phyloP scores from a whole-genome alignment of 2,329 filamentous ascomycete species.

The Helotiales sp. region DNA sequence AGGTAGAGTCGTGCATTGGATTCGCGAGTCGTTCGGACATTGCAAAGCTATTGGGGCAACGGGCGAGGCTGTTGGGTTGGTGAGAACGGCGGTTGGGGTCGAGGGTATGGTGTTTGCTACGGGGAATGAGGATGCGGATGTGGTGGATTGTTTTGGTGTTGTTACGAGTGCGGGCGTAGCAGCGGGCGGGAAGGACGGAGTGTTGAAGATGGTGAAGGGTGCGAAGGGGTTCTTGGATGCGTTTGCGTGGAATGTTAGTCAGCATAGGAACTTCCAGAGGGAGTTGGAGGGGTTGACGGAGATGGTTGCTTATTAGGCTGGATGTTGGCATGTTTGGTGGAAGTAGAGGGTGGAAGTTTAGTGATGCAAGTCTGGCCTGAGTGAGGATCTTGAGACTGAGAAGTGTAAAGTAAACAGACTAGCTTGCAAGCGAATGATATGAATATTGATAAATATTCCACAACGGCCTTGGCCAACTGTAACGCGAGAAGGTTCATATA shows the following conservation, averaged over 20 bases:
- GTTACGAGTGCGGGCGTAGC: conserved; percentile 63
- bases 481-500: too few relatives aligned
- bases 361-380: neutral
- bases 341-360: too few relatives aligned
- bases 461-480: too few relatives aligned
- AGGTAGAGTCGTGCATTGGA: conserved; percentile 76
- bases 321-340: too few relatives aligned
- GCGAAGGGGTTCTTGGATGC: conserved; percentile 72
- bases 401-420: neutral
- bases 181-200: conserved; percentile 65
- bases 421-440: neutral
- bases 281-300: conserved; percentile 72
- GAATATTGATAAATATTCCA: neutral
- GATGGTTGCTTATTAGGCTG: conserved; percentile 76
- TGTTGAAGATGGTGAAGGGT: conserved; percentile 67
- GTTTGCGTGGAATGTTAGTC: conserved; percentile 71
- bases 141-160: conserved; percentile 76
- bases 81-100: conserved; percentile 54
- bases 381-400: too few relatives aligned
- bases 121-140: conserved; percentile 43
- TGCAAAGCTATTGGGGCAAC: conserved; percentile 79
- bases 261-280: conserved; percentile 75
- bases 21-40: conserved; percentile 81
- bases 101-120: conserved; percentile 54
- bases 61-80: conserved; percentile 70